These are phyloP conservation scores for Orbilia quercus DNA, from an alignment of 2,329 filamentous ascomycete species.

Conservation along the genomic window DNA sequence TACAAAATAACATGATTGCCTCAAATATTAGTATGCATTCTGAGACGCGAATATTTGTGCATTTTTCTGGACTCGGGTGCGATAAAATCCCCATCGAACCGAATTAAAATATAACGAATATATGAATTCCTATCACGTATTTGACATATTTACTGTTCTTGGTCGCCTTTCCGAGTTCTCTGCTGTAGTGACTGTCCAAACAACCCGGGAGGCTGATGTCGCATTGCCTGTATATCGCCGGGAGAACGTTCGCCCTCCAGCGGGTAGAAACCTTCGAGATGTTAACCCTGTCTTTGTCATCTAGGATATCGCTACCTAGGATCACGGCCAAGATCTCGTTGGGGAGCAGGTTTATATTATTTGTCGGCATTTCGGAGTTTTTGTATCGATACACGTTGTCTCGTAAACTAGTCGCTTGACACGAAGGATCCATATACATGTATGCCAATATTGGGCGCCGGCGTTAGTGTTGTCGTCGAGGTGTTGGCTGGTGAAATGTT, in stretches of 20 bases:
- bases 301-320: not conserved
- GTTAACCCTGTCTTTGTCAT: not conserved
- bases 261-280: conserved; percentile 1
- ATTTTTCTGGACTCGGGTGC: too few species aligned
- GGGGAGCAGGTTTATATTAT: conserved; percentile 2
- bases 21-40: too few species aligned
- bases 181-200: conserved; percentile 1
- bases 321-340: conserved; percentile 6
- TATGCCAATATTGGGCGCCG: too few species aligned
- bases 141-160: conserved; percentile 9
- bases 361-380: too few species aligned
- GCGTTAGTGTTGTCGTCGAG: too few species aligned
- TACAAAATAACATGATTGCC: not conserved
- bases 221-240: not conserved
- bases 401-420: too few species aligned
- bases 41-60: too few species aligned
- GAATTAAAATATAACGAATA: too few species aligned
- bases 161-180: not conserved
- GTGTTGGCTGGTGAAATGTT: too few species aligned
- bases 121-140: not conserved
- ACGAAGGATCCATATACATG: too few species aligned
- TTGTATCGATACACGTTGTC: too few species aligned
- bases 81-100: too few species aligned
- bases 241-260: not conserved
- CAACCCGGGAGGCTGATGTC: not conserved